Evolutionary conservation across 2,329 filamentous ascomycete genomes (phyloP).

Genomic region (Claviceps maximensis): DNA sequence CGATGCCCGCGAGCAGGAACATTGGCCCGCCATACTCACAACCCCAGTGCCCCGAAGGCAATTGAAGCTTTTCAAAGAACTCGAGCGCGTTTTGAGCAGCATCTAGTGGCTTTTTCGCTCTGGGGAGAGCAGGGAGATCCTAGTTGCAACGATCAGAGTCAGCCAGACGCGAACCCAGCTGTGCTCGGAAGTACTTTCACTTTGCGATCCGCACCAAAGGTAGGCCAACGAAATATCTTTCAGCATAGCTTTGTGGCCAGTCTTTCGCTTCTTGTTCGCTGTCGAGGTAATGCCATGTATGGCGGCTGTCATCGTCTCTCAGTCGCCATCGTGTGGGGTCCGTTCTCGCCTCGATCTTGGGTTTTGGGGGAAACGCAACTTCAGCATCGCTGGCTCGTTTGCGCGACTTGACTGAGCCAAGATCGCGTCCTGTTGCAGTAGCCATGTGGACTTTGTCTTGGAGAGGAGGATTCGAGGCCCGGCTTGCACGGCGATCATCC

Average conservation of each 20-base stretch:
- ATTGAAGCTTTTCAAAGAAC: slow-evolving; percentile 83
- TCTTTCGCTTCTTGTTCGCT: slow-evolving; percentile 54
- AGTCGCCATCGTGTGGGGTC: slow-evolving; percentile 78
- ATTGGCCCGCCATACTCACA: slow-evolving; percentile 97
- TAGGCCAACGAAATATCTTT: slow-evolving; percentile 77
- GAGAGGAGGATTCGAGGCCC: not conserved
- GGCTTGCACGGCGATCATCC: not conserved
- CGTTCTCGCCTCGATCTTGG: slow-evolving; percentile 45
- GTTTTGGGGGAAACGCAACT: slow-evolving; percentile 29
- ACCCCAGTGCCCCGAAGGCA: slow-evolving; percentile 83
- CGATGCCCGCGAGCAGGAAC: slow-evolving; percentile 79
- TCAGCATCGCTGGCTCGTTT: slow-evolving; percentile 31
- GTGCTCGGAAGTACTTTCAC: not conserved
- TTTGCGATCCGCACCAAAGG: slow-evolving; percentile 45
- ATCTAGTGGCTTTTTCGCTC: slow-evolving; percentile 59
- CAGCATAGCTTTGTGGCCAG: slow-evolving; percentile 82
- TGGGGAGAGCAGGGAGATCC: slow-evolving; percentile 60
- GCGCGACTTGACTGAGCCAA: slow-evolving; percentile 20
- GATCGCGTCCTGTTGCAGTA: slow-evolving; percentile 17
- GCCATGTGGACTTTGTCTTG: slow-evolving; percentile 13
- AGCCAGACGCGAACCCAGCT: not conserved
- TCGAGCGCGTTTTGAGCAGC: slow-evolving; percentile 69
- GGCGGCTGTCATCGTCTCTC: slow-evolving; percentile 66
- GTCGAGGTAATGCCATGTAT: slow-evolving; percentile 88
- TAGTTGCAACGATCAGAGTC: slow-evolving; percentile 21